Base-by-base conservation (phyloP, 139 green algal species). In the Closterium sp. region DNA sequence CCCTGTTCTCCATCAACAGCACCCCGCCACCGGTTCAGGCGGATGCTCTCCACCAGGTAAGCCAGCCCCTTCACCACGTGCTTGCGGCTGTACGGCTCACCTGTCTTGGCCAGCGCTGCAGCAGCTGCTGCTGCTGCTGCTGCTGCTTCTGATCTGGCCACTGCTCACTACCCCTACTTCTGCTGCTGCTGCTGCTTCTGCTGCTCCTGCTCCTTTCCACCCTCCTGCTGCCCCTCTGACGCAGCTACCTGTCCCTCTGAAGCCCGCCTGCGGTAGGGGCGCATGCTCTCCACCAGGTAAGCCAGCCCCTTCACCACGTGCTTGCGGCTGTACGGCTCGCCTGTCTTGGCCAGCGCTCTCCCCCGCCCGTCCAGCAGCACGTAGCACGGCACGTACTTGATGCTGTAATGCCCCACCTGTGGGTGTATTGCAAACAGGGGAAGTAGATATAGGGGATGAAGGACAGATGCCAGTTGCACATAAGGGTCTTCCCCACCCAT, bases 321-420 rank as follows among this genome's bases (percentile, higher is more conserved):
- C 28, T 38, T 27, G 45, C 89, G 70, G 21, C 90, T 94, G 34
- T 88, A 94, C 2, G 91, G 91, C 22, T 91, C 89, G 9, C 91
- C 89, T 27, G 91, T 93, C 32, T 94, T 94, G 0, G 91, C 91
- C 19, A 94, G n/a, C 2, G 91, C 91, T 24, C 28, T 93, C 10
- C 91, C 91, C 9, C 85, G 70, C 62, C 90, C 31, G 2, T 93
- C 89, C 24, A 94, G 28, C 3, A 93, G 89, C 70, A 94, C 89
- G 28, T 94, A 94, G 91, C 91, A 94, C 27, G 91, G 91, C 29
- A 94, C 91, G 89, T 94, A 94, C 86, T 42, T 73, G 24, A 94
- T 62, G 38, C 88, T 90, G 70, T 94, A 94, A 28, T 94, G 91
- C 10, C 21, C 86, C 70, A 94, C 91, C 91, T 93, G 85, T 31